Base-by-base conservation (phyloP, 768 basidiomycete species). In the Trametes coccinea region DNA sequence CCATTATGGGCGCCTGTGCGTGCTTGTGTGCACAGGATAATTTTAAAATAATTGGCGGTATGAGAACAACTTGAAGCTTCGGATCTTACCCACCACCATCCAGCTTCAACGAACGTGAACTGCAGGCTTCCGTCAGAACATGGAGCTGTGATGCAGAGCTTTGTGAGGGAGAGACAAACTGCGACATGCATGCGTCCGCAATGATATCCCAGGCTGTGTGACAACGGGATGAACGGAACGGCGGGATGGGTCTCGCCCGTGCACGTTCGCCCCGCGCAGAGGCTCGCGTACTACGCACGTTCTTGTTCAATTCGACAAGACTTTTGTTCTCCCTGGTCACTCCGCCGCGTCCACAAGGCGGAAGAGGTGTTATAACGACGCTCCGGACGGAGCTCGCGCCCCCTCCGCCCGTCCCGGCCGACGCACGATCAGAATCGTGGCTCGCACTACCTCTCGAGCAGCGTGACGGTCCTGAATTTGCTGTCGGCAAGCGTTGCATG, bases 381-480 rank as follows among this genome's bases (percentile, higher is more conserved):
- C n/a, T 9, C 14, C 41, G 41, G 10, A 13, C 41, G 41, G n/a
- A n/a, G 13, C 29, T 30, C 48, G 48, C 30, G 27, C 29, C 13
- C 11, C 27, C 48, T 27, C 17, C 45, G 45, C 45, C 45, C 45
- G 17, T 27, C 27, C 29, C 48, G 48, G 33, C 48, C 27, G 29
- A 13, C 14, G 37, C 34, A 53, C 37, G n/a, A 53, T 53, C 39
- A 53, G 51, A 27, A 53, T 10, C 29, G n/a, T 22, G 13, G 48
- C 4, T 8, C 30, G 27, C 48, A 10, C 27, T 14, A 6, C 48
- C 41, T 5, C n/a, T 9, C 30, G 29, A 13, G 14, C 48, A n/a
- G 17, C 29, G 48, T 29, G 37, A 17, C 50, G 50, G 33, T 51
- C 57, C 57, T 59, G 57, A 51, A 59, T 59, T 59, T 51, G 49